phyloP scores from a whole-genome alignment of 805 yeast species.

The Cyberlindnera meyerae region DNA sequence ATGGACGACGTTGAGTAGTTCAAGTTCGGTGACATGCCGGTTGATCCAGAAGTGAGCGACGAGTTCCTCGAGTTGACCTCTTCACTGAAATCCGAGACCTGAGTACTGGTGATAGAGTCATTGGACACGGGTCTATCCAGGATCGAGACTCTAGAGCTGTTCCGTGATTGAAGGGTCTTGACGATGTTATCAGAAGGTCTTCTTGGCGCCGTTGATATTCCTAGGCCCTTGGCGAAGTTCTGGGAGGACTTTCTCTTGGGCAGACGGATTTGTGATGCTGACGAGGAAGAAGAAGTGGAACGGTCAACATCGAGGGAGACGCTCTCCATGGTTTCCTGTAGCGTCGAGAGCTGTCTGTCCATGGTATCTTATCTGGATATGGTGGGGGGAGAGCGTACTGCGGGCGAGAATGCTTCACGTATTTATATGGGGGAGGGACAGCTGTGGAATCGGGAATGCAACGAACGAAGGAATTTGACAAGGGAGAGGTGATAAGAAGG shows the following conservation, averaged over 20 bases:
- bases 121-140: constrained; percentile 27
- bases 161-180: constrained; percentile 7
- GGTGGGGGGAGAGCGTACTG: background rate
- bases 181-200: constrained; percentile 24
- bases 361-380: background rate
- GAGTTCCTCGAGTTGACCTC: constrained; percentile 23
- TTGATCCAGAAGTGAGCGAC: constrained; percentile 24
- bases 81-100: constrained; percentile 19
- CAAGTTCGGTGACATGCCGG: constrained; percentile 16
- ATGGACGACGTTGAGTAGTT: constrained; percentile 6
- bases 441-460: too few relatives aligned
- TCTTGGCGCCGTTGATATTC: constrained; percentile 14
- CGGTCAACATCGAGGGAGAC: constrained; percentile 13
- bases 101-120: constrained; percentile 23
- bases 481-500: too few relatives aligned
- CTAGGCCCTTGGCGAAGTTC: constrained; percentile 17
- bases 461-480: too few relatives aligned
- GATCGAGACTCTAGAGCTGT: constrained; percentile 12
- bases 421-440: too few relatives aligned
- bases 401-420: background rate
- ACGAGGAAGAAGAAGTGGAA: too few relatives aligned
- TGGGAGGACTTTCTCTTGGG: constrained; percentile 8
- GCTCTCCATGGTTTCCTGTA: constrained; percentile 13
- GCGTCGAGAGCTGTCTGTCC: constrained; percentile 4
- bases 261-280: constrained; percentile 1